These are phyloP conservation scores for Aspergillus awamori DNA, from an alignment of 2,329 filamentous ascomycete species.

Conservation along the genomic window DNA sequence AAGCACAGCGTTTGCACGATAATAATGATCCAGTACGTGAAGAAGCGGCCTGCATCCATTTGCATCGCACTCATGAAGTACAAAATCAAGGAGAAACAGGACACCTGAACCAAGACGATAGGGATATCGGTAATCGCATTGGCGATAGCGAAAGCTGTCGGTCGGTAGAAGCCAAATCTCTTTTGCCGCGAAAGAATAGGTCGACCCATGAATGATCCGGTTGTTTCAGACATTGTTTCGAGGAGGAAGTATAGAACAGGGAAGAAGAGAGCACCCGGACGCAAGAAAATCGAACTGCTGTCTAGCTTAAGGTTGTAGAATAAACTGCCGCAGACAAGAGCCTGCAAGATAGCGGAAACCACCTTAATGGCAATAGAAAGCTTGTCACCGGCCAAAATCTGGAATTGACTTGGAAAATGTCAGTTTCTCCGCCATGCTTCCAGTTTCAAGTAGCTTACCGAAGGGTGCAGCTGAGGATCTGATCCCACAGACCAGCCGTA, in stretches of 20 bases:
- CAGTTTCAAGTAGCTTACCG: slow-evolving; percentile 16
- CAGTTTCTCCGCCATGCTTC: background rate
- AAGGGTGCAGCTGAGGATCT: slow-evolving; percentile 52
- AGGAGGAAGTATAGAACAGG: slow-evolving; percentile 64
- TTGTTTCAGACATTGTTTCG: slow-evolving; percentile 61
- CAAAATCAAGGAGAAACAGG: slow-evolving; percentile 61
- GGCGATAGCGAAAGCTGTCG: slow-evolving; percentile 60
- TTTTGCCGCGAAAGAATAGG: slow-evolving; percentile 70
- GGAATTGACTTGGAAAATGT: slow-evolving; percentile 47
- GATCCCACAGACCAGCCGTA: slow-evolving; percentile 36
- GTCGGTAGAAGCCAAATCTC: slow-evolving; percentile 67
- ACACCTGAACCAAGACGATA: slow-evolving; percentile 57
- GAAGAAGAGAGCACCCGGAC: slow-evolving; percentile 63
- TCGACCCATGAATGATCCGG: slow-evolving; percentile 62
- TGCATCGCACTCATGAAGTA: slow-evolving; percentile 62
- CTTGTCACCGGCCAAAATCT: slow-evolving; percentile 57
- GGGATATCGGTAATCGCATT: slow-evolving; percentile 60
- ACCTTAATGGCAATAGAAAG: slow-evolving; percentile 53
- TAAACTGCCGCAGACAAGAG: slow-evolving; percentile 49
- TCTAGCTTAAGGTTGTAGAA: slow-evolving; percentile 57
- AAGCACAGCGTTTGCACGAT: slow-evolving; percentile 54
- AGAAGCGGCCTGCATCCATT: slow-evolving; percentile 60
- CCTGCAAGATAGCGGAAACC: slow-evolving; percentile 42
- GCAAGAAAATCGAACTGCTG: slow-evolving; percentile 57
- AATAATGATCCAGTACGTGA: slow-evolving; percentile 60